phyloP scores from a whole-genome alignment of 495 filamentous ascomycete genomes.

The Aspergillus nidulans region DNA sequence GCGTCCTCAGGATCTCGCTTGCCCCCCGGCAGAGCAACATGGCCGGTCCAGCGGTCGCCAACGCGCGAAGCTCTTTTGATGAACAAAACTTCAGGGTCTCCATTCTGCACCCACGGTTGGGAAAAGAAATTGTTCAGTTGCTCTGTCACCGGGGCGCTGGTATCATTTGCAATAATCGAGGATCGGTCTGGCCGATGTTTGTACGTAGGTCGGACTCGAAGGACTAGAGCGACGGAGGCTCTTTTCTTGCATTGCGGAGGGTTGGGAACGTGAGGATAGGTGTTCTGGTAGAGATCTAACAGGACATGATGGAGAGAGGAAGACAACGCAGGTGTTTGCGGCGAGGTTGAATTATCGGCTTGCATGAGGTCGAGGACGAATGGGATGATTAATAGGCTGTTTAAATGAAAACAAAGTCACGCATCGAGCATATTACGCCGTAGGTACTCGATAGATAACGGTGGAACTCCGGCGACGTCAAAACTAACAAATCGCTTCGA shows the following conservation, averaged over 20 bases:
- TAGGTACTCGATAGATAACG: neutral
- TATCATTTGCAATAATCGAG: conserved; percentile 20
- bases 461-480: neutral
- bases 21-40: conserved; percentile 72
- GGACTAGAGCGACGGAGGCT: conserved; percentile 68
- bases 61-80: conserved; percentile 70
- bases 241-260: conserved; percentile 59
- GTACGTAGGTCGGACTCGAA: conserved; percentile 62
- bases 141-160: conserved; percentile 31
- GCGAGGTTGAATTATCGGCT: neutral
- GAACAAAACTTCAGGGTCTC: conserved; percentile 71
- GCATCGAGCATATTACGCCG: no score
- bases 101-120: conserved; percentile 66
- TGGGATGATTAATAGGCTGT: neutral
- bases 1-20: conserved; percentile 65
- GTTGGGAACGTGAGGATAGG: conserved; percentile 61
- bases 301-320: conserved; percentile 44
- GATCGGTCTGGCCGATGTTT: conserved; percentile 48
- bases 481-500: neutral
- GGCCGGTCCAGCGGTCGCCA: conserved; percentile 72
- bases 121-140: conserved; percentile 59
- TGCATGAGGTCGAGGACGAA: neutral
- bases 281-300: conserved; percentile 44
- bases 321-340: conserved; percentile 11
- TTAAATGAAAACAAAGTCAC: neutral